Conservation (phyloP, 768 basidiomycete genomes). For the Crassisporium funariophilum region DNA sequence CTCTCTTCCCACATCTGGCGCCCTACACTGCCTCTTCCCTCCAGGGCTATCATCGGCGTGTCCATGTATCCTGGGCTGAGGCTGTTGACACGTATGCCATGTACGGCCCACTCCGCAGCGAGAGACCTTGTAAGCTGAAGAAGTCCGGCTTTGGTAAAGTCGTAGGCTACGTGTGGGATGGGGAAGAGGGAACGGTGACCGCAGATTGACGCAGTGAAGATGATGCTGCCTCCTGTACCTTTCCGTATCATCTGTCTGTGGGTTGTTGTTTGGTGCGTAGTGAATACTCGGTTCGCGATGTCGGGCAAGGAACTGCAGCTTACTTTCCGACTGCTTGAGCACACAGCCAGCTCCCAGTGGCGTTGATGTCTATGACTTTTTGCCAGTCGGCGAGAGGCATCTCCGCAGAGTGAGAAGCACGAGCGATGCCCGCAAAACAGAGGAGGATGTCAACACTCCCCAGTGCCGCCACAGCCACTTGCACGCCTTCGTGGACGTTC, state of each 20-base stretch:
- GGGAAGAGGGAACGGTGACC: constrained; percentile 44
- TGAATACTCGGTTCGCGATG: neutral
- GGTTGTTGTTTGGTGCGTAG: no score
- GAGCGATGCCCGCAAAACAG: constrained; percentile 47
- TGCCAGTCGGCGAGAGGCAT: constrained; percentile 35
- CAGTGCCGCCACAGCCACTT: constrained; percentile 26
- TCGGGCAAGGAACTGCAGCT: neutral
- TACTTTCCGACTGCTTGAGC: constrained; percentile 44
- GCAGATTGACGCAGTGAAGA: constrained; percentile 46
- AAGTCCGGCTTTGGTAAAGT: constrained; percentile 44
- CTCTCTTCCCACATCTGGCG: constrained; percentile 38
- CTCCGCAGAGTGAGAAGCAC: constrained; percentile 33
- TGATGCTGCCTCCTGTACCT: constrained; percentile 41
- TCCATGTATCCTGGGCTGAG: constrained; percentile 48
- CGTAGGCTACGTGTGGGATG: constrained; percentile 42
- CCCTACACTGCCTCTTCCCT: constrained; percentile 31
- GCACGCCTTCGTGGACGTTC: constrained; percentile 26
- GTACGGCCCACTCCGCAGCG: constrained; percentile 42
- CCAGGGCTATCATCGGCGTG: constrained; percentile 39
- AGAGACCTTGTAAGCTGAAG: constrained; percentile 40
- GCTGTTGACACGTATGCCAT: constrained; percentile 46
- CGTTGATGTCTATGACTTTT: constrained; percentile 42
- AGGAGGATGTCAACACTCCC: constrained; percentile 39
- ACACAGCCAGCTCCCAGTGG: constrained; percentile 48
- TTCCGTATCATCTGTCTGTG: constrained; percentile 44